A percentile compares a stretch with the other conserved stretches of the same genome.
phyloP scores from a whole-genome alignment of 805 yeast species.

The Saccharomycopsis microspora region DNA sequence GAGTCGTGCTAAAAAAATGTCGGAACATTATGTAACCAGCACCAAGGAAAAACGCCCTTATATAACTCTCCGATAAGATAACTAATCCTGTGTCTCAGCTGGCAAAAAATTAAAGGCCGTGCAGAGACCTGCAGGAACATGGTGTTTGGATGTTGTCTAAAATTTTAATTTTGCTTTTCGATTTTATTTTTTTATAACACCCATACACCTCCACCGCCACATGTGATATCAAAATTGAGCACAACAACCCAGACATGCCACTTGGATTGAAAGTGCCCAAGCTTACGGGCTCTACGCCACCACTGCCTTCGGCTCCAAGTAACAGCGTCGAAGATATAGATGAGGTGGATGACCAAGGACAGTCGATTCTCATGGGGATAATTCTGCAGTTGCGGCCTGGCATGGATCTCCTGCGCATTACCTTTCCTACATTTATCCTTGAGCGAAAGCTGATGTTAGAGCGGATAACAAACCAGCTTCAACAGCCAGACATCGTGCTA shows the following conservation, averaged over 20 bases:
- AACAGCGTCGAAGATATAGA: conserved; percentile 62
- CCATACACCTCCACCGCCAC: too few species aligned
- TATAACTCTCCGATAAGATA: too few species aligned
- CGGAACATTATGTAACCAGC: too few species aligned
- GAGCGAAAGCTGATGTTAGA: conserved; percentile 96
- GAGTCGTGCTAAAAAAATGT: too few species aligned
- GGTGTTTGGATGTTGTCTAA: too few species aligned
- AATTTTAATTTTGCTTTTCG: too few species aligned
- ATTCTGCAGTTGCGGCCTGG: conserved; percentile 91
- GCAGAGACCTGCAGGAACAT: too few species aligned
- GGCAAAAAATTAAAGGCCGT: too few species aligned
- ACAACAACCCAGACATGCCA: conserved; percentile 4
- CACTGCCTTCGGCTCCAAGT: background rate
- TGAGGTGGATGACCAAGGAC: conserved; percentile 85
- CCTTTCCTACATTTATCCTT: conserved; percentile 88
- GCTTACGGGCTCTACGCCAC: background rate
- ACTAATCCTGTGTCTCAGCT: too few species aligned
- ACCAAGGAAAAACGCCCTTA: too few species aligned
- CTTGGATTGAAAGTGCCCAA: conserved; percentile 15
- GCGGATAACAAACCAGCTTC: conserved; percentile 80
- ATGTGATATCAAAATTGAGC: too few species aligned
- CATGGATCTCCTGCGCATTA: conserved; percentile 77
- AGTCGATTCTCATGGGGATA: conserved; percentile 74
- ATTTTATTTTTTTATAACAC: too few species aligned
- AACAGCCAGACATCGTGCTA: conserved; percentile 65